Percentiles rank a stretch among this genome's conserved stretches.
These are phyloP conservation scores for Colletotrichum gloeosporioides DNA, from an alignment of 2,329 filamentous ascomycete genomes.

Conservation along the genomic window DNA sequence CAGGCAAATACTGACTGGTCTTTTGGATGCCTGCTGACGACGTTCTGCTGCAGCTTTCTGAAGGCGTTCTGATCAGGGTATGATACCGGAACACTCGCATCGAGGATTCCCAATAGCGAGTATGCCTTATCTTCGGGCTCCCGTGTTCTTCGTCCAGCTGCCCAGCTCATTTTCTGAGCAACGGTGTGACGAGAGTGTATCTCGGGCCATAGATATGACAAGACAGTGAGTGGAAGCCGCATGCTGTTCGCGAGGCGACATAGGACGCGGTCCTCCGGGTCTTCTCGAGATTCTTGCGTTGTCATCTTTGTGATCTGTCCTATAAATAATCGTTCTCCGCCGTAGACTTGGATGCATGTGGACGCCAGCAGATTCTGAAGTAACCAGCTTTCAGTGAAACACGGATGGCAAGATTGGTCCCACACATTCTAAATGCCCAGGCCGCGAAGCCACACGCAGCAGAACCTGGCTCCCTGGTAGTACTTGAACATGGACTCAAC, in stretches of 20 bases:
- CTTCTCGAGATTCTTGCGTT: neutral
- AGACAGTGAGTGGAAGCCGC: neutral
- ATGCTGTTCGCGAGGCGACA: neutral
- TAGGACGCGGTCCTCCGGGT: neutral
- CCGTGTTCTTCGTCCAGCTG: neutral
- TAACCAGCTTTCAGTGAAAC: neutral
- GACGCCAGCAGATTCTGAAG: neutral
- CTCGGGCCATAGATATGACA: neutral
- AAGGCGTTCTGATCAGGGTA: neutral
- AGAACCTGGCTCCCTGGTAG: neutral
- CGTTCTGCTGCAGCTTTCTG: rapidly evolving
- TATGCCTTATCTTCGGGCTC: neutral
- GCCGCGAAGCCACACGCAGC: neutral
- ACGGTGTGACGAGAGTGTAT: neutral
- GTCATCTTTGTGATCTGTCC: neutral
- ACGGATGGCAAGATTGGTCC: neutral
- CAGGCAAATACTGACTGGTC: neutral
- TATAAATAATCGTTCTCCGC: rapidly evolving
- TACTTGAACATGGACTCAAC: neutral
- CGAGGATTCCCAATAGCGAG: neutral
- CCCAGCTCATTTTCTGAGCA: neutral
- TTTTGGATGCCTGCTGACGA: neutral
- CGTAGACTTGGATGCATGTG: rapidly evolving
- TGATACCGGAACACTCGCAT: neutral
- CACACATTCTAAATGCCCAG: neutral